phyloP scores from a whole-genome alignment of 2,329 filamentous ascomycete species.

The Incumbomyces delicatus region DNA sequence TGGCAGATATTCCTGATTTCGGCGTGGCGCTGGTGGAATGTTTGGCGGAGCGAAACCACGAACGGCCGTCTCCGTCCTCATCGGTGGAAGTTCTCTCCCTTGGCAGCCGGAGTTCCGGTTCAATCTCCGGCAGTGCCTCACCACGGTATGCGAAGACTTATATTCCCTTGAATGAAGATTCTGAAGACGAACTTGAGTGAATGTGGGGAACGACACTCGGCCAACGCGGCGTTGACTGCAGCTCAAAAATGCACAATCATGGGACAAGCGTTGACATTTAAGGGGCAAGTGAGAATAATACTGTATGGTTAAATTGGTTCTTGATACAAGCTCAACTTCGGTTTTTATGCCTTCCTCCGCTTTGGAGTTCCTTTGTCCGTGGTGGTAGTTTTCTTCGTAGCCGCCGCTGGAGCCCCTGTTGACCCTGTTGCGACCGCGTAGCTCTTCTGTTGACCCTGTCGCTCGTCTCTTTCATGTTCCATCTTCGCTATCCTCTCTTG shows the following conservation, averaged over 20 bases:
- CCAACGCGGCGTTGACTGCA: no score
- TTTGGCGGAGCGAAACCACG: background rate
- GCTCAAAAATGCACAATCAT: no score
- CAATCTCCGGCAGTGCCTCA: background rate
- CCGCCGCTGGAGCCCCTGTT: background rate
- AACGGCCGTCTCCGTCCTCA: background rate
- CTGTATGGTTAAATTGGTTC: no score
- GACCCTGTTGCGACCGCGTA: background rate
- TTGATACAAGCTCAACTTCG: no score
- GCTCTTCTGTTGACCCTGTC: background rate
- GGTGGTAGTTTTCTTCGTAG: background rate
- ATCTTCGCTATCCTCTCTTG: constrained; percentile 4
- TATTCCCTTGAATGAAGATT: constrained; percentile 8
- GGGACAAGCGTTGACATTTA: background rate
- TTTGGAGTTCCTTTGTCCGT: background rate
- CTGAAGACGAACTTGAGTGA: constrained; percentile 3
- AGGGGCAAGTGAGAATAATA: background rate
- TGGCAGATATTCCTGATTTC: constrained; percentile 1
- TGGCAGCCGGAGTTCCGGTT: background rate
- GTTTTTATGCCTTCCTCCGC: constrained; percentile 2
- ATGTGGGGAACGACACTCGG: no score
- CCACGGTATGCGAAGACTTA: constrained; percentile 1
- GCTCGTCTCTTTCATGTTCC: constrained; percentile 1
- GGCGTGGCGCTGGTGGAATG: background rate
- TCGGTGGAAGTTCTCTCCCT: background rate